Conservation (phyloP, 768 basidiomycete genomes). For the Podaxis rugospora region DNA sequence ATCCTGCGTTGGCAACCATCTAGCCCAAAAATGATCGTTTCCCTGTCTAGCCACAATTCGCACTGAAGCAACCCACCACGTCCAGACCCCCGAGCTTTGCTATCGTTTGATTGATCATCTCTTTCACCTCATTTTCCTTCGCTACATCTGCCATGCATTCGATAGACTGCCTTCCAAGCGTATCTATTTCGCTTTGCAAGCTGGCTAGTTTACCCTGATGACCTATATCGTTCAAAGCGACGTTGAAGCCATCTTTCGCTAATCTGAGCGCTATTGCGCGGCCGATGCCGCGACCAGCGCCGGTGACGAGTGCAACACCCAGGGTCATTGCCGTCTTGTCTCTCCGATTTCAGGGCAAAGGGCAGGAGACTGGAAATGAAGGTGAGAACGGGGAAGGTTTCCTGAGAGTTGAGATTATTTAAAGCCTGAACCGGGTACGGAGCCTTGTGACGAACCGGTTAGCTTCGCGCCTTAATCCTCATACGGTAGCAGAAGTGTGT, state of each 20-base stretch:
- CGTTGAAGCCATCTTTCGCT: conserved; percentile 40
- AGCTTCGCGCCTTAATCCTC: too few relatives aligned
- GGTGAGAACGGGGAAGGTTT: neutral
- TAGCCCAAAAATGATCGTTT: neutral
- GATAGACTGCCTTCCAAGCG: conserved; percentile 9
- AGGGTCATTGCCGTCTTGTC: neutral
- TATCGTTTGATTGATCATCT: conserved; percentile 13
- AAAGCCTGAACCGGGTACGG: neutral
- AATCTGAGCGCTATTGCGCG: conserved; percentile 42
- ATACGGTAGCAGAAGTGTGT: too few relatives aligned
- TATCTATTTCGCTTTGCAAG: conserved; percentile 11
- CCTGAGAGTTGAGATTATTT: neutral
- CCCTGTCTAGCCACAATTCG: neutral
- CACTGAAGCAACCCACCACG: conserved; percentile 13
- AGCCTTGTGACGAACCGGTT: neutral
- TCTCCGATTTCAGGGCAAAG: neutral
- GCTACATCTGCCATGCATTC: conserved; percentile 15
- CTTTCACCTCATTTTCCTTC: conserved; percentile 16
- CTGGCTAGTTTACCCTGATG: conserved; percentile 23
- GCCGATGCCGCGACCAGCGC: conserved; percentile 44
- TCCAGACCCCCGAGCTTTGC: conserved; percentile 16
- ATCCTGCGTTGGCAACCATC: conserved; percentile 11
- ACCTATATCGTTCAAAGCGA: conserved; percentile 41
- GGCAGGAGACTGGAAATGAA: neutral
- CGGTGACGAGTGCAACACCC: conserved; percentile 29